These are phyloP conservation scores for Fusarium dlaminii DNA, from an alignment of 2,329 filamentous ascomycete genomes.

Conservation along the genomic window DNA sequence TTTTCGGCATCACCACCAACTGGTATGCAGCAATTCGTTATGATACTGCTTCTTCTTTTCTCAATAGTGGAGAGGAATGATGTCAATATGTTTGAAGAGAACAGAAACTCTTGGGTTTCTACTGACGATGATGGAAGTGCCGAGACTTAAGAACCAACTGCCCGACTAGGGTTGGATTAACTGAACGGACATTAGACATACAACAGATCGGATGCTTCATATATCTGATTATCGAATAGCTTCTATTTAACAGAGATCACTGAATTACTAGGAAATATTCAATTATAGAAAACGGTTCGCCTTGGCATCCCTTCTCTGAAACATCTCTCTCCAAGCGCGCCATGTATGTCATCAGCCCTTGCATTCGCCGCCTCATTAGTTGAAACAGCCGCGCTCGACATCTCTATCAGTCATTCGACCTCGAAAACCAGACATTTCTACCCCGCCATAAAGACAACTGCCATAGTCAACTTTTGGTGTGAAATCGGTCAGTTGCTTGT, in stretches of 20 bases:
- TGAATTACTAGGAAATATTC: fast-evolving
- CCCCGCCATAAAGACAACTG: neutral
- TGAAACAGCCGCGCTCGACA: constrained; percentile 18
- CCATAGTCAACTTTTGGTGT: neutral
- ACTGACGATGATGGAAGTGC: neutral
- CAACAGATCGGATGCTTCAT: neutral
- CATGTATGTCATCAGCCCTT: constrained; percentile 27
- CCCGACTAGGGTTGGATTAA: neutral
- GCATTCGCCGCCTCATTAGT: constrained; percentile 2
- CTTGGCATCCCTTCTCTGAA: neutral
- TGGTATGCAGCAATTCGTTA: neutral
- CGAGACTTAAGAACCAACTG: neutral
- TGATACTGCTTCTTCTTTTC: neutral
- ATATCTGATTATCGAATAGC: neutral
- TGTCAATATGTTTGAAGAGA: neutral
- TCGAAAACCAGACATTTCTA: neutral
- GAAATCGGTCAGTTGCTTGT: neutral
- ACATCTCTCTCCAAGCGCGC: neutral
- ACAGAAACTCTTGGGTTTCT: fast-evolving
- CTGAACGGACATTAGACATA: neutral
- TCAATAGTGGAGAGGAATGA: neutral
- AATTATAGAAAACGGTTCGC: neutral
- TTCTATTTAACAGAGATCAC: neutral
- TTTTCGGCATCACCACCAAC: constrained; percentile 26
- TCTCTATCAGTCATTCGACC: neutral